Conservation (phyloP, 1,284 basidiomycete genomes). For the Agroathelia rolfsii region DNA sequence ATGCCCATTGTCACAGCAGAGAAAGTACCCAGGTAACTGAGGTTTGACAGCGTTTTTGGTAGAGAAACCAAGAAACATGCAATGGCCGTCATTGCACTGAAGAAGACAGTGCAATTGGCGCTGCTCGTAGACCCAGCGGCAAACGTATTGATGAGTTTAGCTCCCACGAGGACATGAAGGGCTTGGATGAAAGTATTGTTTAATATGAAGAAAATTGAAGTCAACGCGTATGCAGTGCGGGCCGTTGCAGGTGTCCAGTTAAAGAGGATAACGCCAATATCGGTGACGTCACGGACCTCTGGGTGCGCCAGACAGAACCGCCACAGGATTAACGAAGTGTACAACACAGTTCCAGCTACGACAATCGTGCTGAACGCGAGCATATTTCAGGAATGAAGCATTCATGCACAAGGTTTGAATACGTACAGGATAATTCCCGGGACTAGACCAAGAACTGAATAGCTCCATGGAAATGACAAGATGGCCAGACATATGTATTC, state of each 20-base stretch:
- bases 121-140: no score
- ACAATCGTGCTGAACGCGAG: constrained; percentile 26
- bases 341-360: constrained; percentile 23
- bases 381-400: no score
- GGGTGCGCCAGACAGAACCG: constrained; percentile 52
- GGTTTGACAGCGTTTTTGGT: constrained; percentile 42
- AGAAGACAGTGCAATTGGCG: constrained; percentile 45
- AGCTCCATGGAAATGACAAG: constrained; percentile 41
- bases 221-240: constrained; percentile 36
- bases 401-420: no score
- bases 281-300: constrained; percentile 51
- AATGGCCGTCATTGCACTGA: constrained; percentile 35
- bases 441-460: constrained; percentile 46
- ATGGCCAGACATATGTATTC: constrained; percentile 43
- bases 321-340: constrained; percentile 41
- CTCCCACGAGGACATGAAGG: constrained; percentile 34
- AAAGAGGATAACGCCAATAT: constrained; percentile 47
- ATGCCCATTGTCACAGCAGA: constrained; percentile 46
- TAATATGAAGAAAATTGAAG: constrained; percentile 36
- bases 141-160: constrained; percentile 47
- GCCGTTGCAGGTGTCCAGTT: no score
- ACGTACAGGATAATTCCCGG: constrained; percentile 38
- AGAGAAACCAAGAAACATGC: constrained; percentile 39
- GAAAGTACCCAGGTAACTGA: constrained; percentile 32
- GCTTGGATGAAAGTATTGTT: constrained; percentile 43